Evolutionary conservation across 129 eudicot species (phyloP).

Genomic region (Pulicaria dysenterica): DNA sequence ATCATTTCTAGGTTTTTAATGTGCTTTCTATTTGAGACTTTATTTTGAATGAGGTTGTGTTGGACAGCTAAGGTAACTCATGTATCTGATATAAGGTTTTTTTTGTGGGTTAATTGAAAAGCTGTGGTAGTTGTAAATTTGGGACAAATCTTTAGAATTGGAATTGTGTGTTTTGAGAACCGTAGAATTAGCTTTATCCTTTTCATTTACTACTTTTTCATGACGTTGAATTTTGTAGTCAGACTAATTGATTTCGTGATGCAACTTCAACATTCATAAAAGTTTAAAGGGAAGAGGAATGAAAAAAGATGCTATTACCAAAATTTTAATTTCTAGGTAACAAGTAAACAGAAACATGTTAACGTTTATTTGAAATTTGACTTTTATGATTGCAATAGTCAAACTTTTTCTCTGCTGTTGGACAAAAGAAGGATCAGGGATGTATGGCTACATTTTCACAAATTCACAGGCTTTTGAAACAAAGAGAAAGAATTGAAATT

Average conservation of each 20-base stretch:
- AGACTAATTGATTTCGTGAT: neutral
- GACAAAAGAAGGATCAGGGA: constrained; percentile 10
- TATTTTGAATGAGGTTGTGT: neutral
- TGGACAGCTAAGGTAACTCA: constrained; percentile 14
- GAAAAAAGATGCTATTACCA: neutral
- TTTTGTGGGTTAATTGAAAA: constrained; percentile 13
- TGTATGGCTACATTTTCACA: constrained; percentile 24
- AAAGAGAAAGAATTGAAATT: neutral
- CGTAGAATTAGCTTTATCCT: constrained; percentile 33
- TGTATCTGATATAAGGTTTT: constrained; percentile 7
- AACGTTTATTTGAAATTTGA: neutral
- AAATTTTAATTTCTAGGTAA: neutral
- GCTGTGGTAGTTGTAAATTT: constrained; percentile 2
- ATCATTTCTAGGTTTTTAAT: neutral
- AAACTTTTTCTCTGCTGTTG: neutral
- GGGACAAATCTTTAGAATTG: neutral
- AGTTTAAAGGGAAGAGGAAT: neutral
- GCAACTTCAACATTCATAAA: neutral
- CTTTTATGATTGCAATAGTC: constrained; percentile 12
- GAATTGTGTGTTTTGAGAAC: constrained; percentile 25
- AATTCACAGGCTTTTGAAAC: neutral
- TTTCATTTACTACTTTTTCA: constrained; percentile 11
- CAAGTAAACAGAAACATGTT: constrained; percentile 18
- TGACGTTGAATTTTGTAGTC: constrained; percentile 10
- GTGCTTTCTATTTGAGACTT: neutral